Conservation (phyloP, 2,329 filamentous ascomycete genomes). For the Trichoderma aggressivum region DNA sequence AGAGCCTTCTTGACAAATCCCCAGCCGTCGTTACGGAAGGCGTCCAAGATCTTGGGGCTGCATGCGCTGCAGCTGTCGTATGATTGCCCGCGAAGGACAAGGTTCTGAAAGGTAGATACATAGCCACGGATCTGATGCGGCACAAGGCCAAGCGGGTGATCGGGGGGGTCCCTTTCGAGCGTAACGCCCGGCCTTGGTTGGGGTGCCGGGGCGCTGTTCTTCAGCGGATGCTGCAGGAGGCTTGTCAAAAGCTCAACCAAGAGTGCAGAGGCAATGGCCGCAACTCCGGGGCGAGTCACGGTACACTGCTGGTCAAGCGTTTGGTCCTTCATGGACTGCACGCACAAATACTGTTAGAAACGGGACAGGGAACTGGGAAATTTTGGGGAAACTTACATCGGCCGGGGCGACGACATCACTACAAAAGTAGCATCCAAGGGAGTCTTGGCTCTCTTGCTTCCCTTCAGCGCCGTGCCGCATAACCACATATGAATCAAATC, state of each 20-base stretch:
- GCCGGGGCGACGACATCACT: slow-evolving; percentile 94
- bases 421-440: slow-evolving; percentile 95
- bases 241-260: slow-evolving; percentile 88
- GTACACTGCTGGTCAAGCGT: slow-evolving; percentile 98
- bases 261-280: slow-evolving; percentile 85
- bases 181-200: slow-evolving; percentile 36
- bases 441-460: slow-evolving; percentile 53
- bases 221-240: slow-evolving; percentile 78
- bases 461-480: slow-evolving; percentile 85
- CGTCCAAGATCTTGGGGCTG: slow-evolving; percentile 64
- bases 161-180: slow-evolving; percentile 53
- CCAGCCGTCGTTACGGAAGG: slow-evolving; percentile 69
- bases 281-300: slow-evolving; percentile 88
- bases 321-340: slow-evolving; percentile 84
- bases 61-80: slow-evolving; percentile 83
- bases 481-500: slow-evolving; percentile 94
- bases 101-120: slow-evolving; percentile 68
- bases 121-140: slow-evolving; percentile 81
- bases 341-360: not conserved
- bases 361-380: fast-evolving
- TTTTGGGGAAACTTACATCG: slow-evolving; percentile 63
- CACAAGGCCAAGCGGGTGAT: slow-evolving; percentile 64
- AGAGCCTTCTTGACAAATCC: slow-evolving; percentile 72
- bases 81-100: slow-evolving; percentile 68
- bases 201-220: slow-evolving; percentile 60